These are phyloP conservation scores for Phytophthora vignae DNA, from an alignment of 352 stramenopile genomes.

Conservation along the genomic window DNA sequence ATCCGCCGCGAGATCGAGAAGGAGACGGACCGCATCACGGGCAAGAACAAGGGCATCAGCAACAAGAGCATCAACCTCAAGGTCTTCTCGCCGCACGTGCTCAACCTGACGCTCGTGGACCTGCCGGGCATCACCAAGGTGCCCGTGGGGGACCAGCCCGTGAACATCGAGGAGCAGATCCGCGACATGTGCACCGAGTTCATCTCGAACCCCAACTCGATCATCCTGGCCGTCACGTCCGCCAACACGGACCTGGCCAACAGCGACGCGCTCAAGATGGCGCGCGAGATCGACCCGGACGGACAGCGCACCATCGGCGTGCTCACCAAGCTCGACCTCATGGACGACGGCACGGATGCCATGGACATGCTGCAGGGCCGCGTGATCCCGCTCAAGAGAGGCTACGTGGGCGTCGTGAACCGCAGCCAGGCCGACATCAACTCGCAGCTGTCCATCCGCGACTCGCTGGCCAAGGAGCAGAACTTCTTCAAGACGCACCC, in stretches of 20 bases:
- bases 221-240: conserved; percentile 98
- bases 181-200: conserved; percentile 99
- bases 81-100: conserved; percentile 97
- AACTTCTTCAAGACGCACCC: conserved; percentile 98
- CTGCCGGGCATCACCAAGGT: conserved; percentile 99
- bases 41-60: conserved; percentile 98
- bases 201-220: conserved; percentile 99
- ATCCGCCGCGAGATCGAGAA: conserved; percentile 98
- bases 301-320: conserved; percentile 99
- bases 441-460: conserved; percentile 94
- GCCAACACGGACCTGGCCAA: conserved; percentile 99
- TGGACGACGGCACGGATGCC: conserved; percentile 99
- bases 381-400: conserved; percentile 97
- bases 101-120: conserved; percentile 99
- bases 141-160: conserved; percentile 98
- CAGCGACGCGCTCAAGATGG: conserved; percentile 98
- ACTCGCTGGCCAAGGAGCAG: conserved; percentile 96
- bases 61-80: conserved; percentile 99
- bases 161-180: conserved; percentile 99
- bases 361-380: conserved; percentile 96
- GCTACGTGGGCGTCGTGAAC: conserved; percentile 99
- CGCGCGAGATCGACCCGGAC: conserved; percentile 91
- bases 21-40: conserved; percentile 97
- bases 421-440: conserved; percentile 99
- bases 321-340: conserved; percentile 99